A percentile compares a stretch with the other conserved stretches of the same genome.
phyloP scores from a whole-genome alignment of 2,329 filamentous ascomycete genomes.

The Cercospora canescens region DNA sequence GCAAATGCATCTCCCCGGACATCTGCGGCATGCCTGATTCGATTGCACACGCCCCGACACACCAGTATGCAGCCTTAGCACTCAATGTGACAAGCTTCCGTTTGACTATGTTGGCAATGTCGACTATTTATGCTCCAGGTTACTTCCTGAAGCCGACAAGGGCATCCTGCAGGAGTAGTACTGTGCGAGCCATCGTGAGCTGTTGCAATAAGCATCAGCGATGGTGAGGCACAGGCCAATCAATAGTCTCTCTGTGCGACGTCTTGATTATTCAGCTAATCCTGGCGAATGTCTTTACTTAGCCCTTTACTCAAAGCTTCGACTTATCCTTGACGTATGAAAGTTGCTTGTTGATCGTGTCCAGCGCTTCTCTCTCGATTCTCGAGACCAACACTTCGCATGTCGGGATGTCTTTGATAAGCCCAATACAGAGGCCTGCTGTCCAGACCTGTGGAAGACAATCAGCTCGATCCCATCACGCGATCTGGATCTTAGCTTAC shows the following conservation, averaged over 20 bases:
- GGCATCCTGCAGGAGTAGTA: no score
- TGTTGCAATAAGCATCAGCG: not conserved
- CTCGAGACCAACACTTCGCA: constrained; percentile 46
- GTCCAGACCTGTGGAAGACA: constrained; percentile 74
- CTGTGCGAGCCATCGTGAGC: not conserved
- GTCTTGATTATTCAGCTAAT: not conserved
- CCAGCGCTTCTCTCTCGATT: constrained; percentile 47
- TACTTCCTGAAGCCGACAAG: no score
- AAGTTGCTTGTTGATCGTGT: constrained; percentile 39
- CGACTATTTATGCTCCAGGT: no score
- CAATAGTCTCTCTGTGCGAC: not conserved
- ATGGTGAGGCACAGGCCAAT: not conserved
- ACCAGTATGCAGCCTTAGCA: not conserved
- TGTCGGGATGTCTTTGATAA: constrained; percentile 51
- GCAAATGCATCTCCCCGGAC: not conserved
- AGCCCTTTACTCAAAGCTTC: not conserved
- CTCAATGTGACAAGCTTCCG: not conserved
- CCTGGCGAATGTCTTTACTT: not conserved
- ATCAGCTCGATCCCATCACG: constrained; percentile 35
- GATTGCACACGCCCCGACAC: not conserved
- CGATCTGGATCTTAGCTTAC: constrained; percentile 54
- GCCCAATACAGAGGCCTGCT: constrained; percentile 83
- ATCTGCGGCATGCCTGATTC: not conserved
- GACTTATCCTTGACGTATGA: constrained; percentile 22
- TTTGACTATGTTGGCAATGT: no score